Conservation (phyloP, 1,139 yeast species). For the Arxiozyma heterogenica region DNA sequence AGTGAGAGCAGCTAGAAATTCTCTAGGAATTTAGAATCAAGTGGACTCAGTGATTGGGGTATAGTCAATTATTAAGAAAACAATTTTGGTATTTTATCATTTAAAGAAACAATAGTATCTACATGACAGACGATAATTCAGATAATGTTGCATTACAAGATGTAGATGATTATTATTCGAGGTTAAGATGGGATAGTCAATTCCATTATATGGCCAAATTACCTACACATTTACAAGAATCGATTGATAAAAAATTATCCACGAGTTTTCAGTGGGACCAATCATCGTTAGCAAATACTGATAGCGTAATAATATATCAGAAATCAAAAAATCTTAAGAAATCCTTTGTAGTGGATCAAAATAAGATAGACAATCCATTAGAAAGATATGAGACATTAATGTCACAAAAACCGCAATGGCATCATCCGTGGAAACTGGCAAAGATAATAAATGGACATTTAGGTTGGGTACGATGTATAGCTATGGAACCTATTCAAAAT, state of each 20-base stretch:
- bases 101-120: background rate
- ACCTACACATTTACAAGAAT: slow-evolving; percentile 23
- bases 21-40: background rate
- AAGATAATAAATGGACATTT: slow-evolving; percentile 80
- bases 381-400: slow-evolving; percentile 5
- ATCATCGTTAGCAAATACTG: background rate
- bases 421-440: slow-evolving; percentile 60
- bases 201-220: slow-evolving; percentile 18
- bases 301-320: background rate
- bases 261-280: background rate
- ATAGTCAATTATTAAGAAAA: too few relatives aligned
- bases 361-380: background rate
- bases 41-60: background rate
- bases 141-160: slow-evolving; percentile 7
- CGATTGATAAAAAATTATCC: slow-evolving; percentile 10
- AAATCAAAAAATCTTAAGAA: background rate
- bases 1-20: background rate
- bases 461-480: slow-evolving; percentile 83
- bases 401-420: slow-evolving; percentile 37
- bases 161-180: slow-evolving; percentile 4
- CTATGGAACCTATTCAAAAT: slow-evolving; percentile 71
- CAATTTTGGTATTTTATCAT: too few relatives aligned
- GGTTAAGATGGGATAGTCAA: slow-evolving; percentile 24
- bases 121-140: background rate
- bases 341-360: background rate